Conservation (phyloP, 2,329 filamentous ascomycete species). For the Fusarium subglutinans region DNA sequence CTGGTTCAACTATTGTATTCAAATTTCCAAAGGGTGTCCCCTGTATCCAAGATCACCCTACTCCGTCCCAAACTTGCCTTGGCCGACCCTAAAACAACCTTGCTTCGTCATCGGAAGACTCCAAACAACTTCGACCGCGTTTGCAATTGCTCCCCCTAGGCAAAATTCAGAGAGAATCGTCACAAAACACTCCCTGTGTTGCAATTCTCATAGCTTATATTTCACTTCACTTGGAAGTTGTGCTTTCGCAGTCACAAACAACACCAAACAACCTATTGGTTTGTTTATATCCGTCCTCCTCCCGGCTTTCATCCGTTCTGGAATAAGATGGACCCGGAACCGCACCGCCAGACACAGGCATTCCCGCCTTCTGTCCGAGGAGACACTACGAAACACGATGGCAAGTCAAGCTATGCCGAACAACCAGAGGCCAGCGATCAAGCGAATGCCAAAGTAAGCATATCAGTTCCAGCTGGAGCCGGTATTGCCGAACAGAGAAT, state of each 20-base stretch:
- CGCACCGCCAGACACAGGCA: slow-evolving; percentile 12
- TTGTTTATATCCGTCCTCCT: slow-evolving; percentile 30
- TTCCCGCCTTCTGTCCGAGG: slow-evolving; percentile 6
- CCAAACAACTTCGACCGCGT: neutral
- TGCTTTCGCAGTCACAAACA: neutral
- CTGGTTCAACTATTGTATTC: neutral
- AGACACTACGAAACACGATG: slow-evolving; percentile 5
- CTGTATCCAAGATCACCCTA: neutral
- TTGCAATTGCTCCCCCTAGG: neutral
- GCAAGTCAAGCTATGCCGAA: neutral
- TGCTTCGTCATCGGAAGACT: slow-evolving; percentile 9
- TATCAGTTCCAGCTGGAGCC: neutral
- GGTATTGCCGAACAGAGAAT: neutral
- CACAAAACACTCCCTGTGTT: neutral
- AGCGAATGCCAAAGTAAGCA: neutral
- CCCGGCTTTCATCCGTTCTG: slow-evolving; percentile 7
- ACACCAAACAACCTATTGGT: neutral
- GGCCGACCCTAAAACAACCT: neutral
- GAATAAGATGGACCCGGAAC: slow-evolving; percentile 19
- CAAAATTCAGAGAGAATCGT: neutral
- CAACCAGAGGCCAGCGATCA: neutral
- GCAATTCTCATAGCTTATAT: neutral
- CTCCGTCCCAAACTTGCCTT: neutral
- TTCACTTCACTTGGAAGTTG: neutral
- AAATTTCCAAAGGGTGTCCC: neutral